Evolutionary conservation across 1,284 basidiomycete species (phyloP).

Genomic region (Moniliella sp.): DNA sequence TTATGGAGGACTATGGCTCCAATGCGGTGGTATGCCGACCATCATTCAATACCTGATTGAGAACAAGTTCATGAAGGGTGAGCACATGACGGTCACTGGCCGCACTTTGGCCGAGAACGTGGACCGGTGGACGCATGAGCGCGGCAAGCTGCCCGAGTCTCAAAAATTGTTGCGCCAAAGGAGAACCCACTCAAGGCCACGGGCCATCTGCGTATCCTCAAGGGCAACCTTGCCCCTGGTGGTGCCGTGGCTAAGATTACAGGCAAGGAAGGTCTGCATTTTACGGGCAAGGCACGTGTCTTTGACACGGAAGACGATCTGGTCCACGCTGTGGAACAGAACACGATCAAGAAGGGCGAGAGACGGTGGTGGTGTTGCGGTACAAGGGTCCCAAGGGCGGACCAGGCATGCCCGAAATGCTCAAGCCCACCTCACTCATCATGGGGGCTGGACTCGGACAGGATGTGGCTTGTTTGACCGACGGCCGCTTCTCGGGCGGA

Average conservation of each 20-base stretch:
- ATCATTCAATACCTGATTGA: constrained; percentile 37
- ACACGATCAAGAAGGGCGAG: constrained; percentile 27
- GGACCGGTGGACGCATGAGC: constrained; percentile 46
- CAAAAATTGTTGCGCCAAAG: constrained; percentile 26
- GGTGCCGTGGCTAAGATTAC: constrained; percentile 33
- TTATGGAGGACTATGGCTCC: constrained; percentile 31
- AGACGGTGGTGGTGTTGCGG: constrained; percentile 29
- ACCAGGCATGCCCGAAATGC: constrained; percentile 11
- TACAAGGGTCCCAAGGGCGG: constrained; percentile 32
- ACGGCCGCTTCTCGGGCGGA: constrained; percentile 3
- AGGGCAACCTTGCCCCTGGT: constrained; percentile 30
- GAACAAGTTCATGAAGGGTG: constrained; percentile 36
- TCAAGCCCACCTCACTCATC: constrained; percentile 9
- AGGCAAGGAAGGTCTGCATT: constrained; percentile 28
- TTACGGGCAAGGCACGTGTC: constrained; percentile 28
- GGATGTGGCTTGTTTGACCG: constrained; percentile 8
- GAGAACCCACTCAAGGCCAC: constrained; percentile 25
- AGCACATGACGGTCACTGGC: constrained; percentile 31
- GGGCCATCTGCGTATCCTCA: constrained; percentile 29
- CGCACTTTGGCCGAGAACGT: constrained; percentile 26
- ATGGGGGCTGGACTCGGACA: constrained; percentile 9
- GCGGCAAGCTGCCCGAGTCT: constrained; percentile 18
- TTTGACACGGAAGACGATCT: constrained; percentile 32
- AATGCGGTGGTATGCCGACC: constrained; percentile 27
- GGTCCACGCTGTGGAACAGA: constrained; percentile 25